phyloP scores from a whole-genome alignment of 1,139 yeast species.

The Geotrichum fermentans region DNA sequence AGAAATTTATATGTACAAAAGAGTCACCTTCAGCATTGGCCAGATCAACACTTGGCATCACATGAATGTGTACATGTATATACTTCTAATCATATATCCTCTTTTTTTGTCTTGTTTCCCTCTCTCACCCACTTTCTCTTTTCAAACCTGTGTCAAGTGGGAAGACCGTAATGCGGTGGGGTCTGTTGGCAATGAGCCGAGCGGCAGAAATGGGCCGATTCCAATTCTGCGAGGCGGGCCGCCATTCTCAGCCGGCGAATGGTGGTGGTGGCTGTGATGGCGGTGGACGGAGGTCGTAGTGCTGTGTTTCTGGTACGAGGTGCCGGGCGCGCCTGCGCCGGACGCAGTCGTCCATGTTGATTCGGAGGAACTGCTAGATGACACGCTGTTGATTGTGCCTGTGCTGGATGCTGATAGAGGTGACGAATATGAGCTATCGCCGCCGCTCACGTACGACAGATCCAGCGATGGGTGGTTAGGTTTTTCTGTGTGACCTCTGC shows the following conservation, averaged over 20 bases:
- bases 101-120: no score
- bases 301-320: neutral
- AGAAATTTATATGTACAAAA: no score
- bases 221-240: conserved; percentile 6
- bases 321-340: no score
- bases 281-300: neutral
- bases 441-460: neutral
- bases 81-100: no score
- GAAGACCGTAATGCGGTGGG: no score
- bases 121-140: no score
- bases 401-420: conserved; percentile 5
- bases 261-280: neutral
- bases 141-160: no score
- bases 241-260: neutral
- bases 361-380: conserved; percentile 1
- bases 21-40: no score
- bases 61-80: no score
- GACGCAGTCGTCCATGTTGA: conserved; percentile 4
- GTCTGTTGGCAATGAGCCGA: neutral
- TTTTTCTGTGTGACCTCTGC: neutral
- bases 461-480: conserved; percentile 5
- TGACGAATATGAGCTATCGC: neutral
- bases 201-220: conserved; percentile 9
- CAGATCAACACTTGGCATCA: no score
- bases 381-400: conserved; percentile 1